Percentiles rank a stretch among this genome's conserved stretches.
These are phyloP conservation scores for Chaetomium sp. DNA, from an alignment of 2,329 filamentous ascomycete genomes.

Conservation along the genomic window DNA sequence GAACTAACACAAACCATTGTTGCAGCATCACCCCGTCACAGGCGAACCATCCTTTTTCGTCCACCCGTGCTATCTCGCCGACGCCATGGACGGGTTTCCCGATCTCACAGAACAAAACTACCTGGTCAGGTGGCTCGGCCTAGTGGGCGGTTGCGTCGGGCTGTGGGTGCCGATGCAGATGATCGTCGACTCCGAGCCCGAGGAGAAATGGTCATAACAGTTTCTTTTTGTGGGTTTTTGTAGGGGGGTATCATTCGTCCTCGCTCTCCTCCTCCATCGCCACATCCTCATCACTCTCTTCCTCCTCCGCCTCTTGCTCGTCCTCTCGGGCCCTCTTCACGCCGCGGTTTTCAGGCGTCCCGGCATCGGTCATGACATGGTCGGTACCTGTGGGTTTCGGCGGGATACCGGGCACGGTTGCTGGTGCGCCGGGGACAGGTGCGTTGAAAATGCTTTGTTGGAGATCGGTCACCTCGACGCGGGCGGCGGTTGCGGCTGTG, in stretches of 20 bases:
- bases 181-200: slow-evolving; percentile 35
- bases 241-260: slow-evolving; percentile 49
- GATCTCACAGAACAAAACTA: slow-evolving; percentile 61
- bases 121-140: slow-evolving; percentile 81
- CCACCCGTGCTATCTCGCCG: slow-evolving; percentile 83
- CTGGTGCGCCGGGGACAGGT: slow-evolving; percentile 41
- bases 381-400: slow-evolving; percentile 45
- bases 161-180: slow-evolving; percentile 70
- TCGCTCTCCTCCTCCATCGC: slow-evolving; percentile 58
- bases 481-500: slow-evolving; percentile 42
- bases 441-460: slow-evolving; percentile 78
- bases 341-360: slow-evolving; percentile 50
- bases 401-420: slow-evolving; percentile 36
- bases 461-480: slow-evolving; percentile 61
- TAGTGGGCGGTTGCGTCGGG: slow-evolving; percentile 74
- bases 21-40: slow-evolving; percentile 74
- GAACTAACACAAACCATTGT: slow-evolving; percentile 37
- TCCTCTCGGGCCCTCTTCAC: slow-evolving; percentile 68
- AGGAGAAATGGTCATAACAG: not conserved
- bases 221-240: not conserved
- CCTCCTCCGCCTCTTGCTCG: slow-evolving; percentile 61
- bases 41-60: slow-evolving; percentile 79
- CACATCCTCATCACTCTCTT: slow-evolving; percentile 63
- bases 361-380: slow-evolving; percentile 44
- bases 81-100: slow-evolving; percentile 62